Evolutionary conservation across 164 flowering plant genomes (phyloP).

Genomic region (Magnolia kwangsiensis): DNA sequence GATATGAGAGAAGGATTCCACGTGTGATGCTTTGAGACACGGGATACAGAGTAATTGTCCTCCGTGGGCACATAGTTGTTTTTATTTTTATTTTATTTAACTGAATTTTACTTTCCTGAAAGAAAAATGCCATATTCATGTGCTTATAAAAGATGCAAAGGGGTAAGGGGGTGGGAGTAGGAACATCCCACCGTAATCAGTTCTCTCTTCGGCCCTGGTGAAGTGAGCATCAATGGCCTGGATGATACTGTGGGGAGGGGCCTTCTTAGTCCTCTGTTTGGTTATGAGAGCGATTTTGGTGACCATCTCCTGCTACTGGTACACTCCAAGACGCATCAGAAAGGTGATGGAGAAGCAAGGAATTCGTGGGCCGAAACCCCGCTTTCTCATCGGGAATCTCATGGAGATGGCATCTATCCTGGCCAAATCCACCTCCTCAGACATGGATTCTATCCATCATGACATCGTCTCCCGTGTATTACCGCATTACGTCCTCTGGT

Average conservation of each 20-base stretch:
- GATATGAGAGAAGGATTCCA: too few relatives aligned
- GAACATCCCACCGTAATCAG: not conserved
- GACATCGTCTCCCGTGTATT: slow-evolving; percentile 76
- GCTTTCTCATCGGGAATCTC: slow-evolving; percentile 71
- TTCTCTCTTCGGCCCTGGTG: not conserved
- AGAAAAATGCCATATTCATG: too few relatives aligned
- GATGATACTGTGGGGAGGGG: not conserved
- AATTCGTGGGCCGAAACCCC: slow-evolving; percentile 87
- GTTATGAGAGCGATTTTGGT: not conserved
- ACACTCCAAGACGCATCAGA: slow-evolving; percentile 75
- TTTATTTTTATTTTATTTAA: too few relatives aligned
- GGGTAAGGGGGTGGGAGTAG: not conserved
- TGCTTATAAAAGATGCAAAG: not conserved
- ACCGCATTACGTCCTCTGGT: slow-evolving; percentile 85
- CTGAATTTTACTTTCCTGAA: too few relatives aligned
- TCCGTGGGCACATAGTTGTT: too few relatives aligned
- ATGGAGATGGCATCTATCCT: slow-evolving; percentile 59
- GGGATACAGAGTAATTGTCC: too few relatives aligned
- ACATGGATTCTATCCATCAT: slow-evolving; percentile 60
- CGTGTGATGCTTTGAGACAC: too few relatives aligned
- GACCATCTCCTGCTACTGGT: slow-evolving; percentile 57
- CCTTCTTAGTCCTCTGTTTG: not conserved
- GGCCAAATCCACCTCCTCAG: slow-evolving; percentile 51
- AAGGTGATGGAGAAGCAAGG: slow-evolving; percentile 87
- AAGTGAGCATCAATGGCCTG: not conserved